phyloP scores from a whole-genome alignment of 805 yeast species.

The Candida easanensis region DNA sequence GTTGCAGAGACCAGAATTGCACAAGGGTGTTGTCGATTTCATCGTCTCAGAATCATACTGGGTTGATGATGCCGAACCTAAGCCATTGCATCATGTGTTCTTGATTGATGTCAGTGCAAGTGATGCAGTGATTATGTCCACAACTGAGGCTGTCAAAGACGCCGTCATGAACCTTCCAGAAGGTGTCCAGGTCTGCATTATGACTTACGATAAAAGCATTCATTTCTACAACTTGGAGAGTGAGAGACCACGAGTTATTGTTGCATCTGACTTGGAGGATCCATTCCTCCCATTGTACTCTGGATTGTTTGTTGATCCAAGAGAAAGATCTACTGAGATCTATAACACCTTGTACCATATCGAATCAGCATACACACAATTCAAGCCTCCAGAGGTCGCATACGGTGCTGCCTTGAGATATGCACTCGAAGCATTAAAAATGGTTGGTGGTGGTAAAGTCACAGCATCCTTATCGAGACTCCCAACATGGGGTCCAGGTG shows the following conservation, averaged over 20 bases:
- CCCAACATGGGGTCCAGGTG: constrained; percentile 84
- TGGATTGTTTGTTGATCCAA: constrained; percentile 81
- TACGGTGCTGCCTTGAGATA: constrained; percentile 77
- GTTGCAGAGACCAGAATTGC: constrained; percentile 68
- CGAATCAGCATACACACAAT: constrained; percentile 42
- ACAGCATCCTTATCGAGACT: constrained; percentile 61
- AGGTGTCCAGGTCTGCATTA: constrained; percentile 53
- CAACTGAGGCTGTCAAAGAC: constrained; percentile 68
- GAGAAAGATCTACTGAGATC: constrained; percentile 58
- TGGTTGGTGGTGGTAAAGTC: constrained; percentile 82
- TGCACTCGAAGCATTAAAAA: constrained; percentile 58
- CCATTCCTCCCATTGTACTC: constrained; percentile 77
- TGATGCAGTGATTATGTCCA: constrained; percentile 57
- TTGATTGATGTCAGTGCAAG: constrained; percentile 68
- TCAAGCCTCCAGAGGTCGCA: constrained; percentile 54
- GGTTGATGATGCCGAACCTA: constrained; percentile 37
- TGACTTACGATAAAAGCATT: constrained; percentile 69
- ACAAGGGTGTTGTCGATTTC: constrained; percentile 81
- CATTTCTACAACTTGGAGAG: constrained; percentile 72
- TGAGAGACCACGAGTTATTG: constrained; percentile 50
- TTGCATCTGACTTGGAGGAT: constrained; percentile 69
- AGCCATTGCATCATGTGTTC: constrained; percentile 66
- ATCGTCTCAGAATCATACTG: constrained; percentile 74
- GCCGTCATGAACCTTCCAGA: constrained; percentile 34
- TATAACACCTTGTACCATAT: constrained; percentile 64